Evolutionary conservation across 2,329 filamentous ascomycete species (phyloP).

Genomic region (Gnomoniopsis smithogilvyi): DNA sequence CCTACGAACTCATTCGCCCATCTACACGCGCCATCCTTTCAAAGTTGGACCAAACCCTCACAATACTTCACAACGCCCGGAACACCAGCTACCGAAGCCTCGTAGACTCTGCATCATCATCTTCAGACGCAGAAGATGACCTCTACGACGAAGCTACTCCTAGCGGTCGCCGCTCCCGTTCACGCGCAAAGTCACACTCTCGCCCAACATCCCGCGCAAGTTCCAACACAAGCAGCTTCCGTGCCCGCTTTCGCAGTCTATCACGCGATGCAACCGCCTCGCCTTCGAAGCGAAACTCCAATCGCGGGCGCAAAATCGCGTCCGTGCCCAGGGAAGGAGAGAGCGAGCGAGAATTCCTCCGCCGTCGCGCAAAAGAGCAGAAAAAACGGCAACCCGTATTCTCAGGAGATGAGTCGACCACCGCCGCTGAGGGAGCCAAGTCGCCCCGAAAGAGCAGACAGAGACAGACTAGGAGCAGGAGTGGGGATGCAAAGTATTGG

Average conservation of each 20-base stretch:
- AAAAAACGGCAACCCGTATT: constrained; percentile 37
- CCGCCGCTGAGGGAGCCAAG: constrained; percentile 22
- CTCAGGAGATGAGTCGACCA: constrained; percentile 24
- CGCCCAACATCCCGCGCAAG: not conserved
- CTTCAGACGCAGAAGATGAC: not conserved
- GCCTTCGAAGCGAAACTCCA: constrained; percentile 1
- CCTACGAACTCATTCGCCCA: constrained; percentile 62
- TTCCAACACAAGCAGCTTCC: not conserved
- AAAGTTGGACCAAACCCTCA: constrained; percentile 67
- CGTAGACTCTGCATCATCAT: constrained; percentile 21
- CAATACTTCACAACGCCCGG: constrained; percentile 66
- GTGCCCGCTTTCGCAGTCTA: constrained; percentile 4
- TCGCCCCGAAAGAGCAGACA: constrained; percentile 17
- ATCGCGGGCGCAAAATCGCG: constrained; percentile 19
- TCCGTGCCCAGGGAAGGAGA: constrained; percentile 24
- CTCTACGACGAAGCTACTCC: not conserved
- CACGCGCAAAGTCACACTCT: not conserved
- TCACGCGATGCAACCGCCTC: not conserved
- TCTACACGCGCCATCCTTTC: constrained; percentile 67
- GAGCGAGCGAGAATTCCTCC: constrained; percentile 32
- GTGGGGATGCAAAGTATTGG: constrained; percentile 17
- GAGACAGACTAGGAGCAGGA: constrained; percentile 19
- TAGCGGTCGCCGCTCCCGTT: not conserved
- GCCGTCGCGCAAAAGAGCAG: constrained; percentile 30
- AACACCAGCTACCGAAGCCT: constrained; percentile 42